Base-by-base conservation (phyloP, 208 protist genomes). In the Leishmania martiniquensis region DNA sequence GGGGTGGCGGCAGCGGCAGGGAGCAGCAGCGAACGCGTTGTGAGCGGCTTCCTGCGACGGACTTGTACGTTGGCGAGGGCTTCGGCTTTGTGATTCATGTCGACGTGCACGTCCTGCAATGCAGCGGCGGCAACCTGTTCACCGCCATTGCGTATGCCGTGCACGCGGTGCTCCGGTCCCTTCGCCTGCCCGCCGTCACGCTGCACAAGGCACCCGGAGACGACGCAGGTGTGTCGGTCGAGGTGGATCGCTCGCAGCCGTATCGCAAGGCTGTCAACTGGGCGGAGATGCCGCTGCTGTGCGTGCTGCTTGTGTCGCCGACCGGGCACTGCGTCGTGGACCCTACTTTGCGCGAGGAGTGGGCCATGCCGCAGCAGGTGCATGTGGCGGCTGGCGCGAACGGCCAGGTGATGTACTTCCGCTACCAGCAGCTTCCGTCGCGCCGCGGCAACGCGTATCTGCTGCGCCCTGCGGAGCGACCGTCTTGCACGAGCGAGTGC, bases 311-410 rank as follows among this genome's bases (percentile, higher is more conserved):
- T 17, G 39, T 97, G 10, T 88, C 87, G 2, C 91, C 93, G 25
- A 95, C 93, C 13, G 85, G 90, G 12, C 93, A 97, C 73, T 93
- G 91, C 82, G 75, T 97, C 13, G 87, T 95, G 45, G 93, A 97
- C 75, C 88, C 93, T 37, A 90, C 85, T 7, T 76, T 76, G 72
- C 73, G 81, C 20, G 93, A 97, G 91, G 93, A 95, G 65, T 81
- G 91, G 37, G 93, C 93, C 62, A 68, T 97, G 45, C 93, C 93
- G 65, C 93, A 95, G 79, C 91, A 93, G 81, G 72, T 93, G 45
- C 87, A 90, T 68, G 85, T 97, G 6, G 91, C 91, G 0, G 90
- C 86, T 4, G 89, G 87, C 32, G 77, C 68, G 6, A 68, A 74
- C 29, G 91, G 91, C 9, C 84, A 91, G 66, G 75, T 97, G 55